These are phyloP conservation scores for Trametes cingulata DNA, from an alignment of 768 basidiomycete genomes.

Conservation along the genomic window DNA sequence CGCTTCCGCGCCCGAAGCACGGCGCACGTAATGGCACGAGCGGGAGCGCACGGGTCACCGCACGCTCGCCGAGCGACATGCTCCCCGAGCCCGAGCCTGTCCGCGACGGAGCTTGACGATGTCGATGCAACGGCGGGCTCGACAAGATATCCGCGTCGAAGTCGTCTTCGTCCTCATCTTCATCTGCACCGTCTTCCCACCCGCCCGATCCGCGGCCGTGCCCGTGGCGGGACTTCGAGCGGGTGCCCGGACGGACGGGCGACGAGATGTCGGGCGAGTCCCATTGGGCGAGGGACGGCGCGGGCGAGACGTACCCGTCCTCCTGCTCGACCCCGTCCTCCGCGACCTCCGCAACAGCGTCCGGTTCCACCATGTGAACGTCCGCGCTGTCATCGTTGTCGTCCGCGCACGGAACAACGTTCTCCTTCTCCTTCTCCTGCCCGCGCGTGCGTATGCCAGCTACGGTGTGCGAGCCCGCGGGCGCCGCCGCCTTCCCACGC, in stretches of 20 bases:
- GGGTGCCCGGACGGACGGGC: constrained; percentile 44
- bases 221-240: too few species aligned
- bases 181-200: constrained; percentile 4
- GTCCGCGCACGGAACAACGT: constrained; percentile 40
- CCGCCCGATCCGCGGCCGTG: constrained; percentile 10
- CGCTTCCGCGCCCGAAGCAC: constrained; percentile 1
- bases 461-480: too few species aligned
- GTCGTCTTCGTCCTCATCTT: too few species aligned
- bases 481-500: constrained; percentile 6
- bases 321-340: constrained; percentile 64
- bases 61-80: neutral
- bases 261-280: constrained; percentile 68
- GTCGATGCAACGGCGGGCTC: constrained; percentile 39
- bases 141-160: constrained; percentile 57
- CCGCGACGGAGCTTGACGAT: neutral
- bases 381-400: constrained; percentile 37
- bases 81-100: neutral
- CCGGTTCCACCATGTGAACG: constrained; percentile 34
- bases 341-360: constrained; percentile 38
- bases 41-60: constrained; percentile 14
- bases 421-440: constrained; percentile 43
- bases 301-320: constrained; percentile 81
- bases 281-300: constrained; percentile 48
- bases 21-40: constrained; percentile 8
- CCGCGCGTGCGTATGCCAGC: neutral